Evolutionary conservation across 768 basidiomycete species (phyloP), one percentile per base, ranked within the genome.

Genomic region (Scleroderma citrinum): DNA sequence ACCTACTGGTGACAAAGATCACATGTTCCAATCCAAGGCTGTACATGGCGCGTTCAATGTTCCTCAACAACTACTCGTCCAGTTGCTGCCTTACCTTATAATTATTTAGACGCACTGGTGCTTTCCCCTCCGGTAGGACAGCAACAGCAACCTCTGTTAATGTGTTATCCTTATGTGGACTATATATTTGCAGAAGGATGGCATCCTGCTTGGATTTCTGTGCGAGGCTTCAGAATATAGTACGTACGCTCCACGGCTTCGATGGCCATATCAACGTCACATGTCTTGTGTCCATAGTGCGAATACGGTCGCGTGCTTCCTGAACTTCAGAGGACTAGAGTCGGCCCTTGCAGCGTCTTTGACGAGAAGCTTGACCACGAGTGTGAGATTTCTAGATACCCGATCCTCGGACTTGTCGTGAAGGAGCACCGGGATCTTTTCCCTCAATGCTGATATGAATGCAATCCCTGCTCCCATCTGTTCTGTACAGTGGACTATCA

Each of bases 391-490:
- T 54, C 83, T 83, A 37, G 74, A 69, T 37, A 96, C 74, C 61
- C 95, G 92, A 20, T 78, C 74, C 1, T 76, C 57, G 5, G 88
- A 91, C 32, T 78, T 74, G 73, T 98, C 94, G 56, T 90, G 78
- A n/a, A 98, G 66, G 31, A 89, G 73, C 3, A 96, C 90, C 3
- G 89, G 83, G 5, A 94, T 83, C 60, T 83, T 83, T 36, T 94
- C 95, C 30, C 86, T 82, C 19, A 93, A 73, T 34, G 90, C 86
- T 19, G 92, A 76, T 36, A 95, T 92, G 46, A 87, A 78, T 53
- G 92, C 90, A 41, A 98, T 97, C 2, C 94, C 95, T 0, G 88
- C 81, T 54, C 94, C 94, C 87, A 89, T 90, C 63, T 91, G 87
- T 43, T 87, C 89, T 17, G 87, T 83, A 39, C 88, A 87, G 31